phyloP scores from a whole-genome alignment of 352 stramenopile species.

The Globisporangium ultimum region DNA sequence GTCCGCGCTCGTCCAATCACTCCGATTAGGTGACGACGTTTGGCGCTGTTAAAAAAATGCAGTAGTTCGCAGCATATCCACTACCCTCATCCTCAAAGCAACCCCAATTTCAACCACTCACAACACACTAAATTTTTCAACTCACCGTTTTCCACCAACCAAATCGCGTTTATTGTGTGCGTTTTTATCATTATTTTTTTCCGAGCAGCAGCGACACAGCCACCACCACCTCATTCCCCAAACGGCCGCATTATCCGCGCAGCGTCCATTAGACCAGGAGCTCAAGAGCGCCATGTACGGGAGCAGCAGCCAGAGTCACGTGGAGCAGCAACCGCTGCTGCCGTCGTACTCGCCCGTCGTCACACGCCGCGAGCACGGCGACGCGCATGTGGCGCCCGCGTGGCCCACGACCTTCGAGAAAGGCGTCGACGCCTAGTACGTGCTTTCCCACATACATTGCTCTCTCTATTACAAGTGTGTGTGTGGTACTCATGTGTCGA shows the following conservation, averaged over 20 bases:
- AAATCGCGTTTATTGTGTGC: background rate
- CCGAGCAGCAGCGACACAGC: too few relatives aligned
- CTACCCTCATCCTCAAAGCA: background rate
- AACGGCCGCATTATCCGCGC: too few relatives aligned
- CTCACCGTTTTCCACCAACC: background rate
- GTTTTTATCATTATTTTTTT: too few relatives aligned
- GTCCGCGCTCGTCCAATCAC: background rate
- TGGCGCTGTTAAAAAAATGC: background rate
- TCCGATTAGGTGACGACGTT: background rate
- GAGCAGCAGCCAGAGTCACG: slow-evolving; percentile 42
- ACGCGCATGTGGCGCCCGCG: slow-evolving; percentile 23
- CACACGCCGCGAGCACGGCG: slow-evolving; percentile 26
- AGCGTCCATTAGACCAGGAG: too few relatives aligned
- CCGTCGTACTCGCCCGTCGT: slow-evolving; percentile 65
- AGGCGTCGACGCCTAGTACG: slow-evolving; percentile 56
- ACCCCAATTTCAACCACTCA: background rate
- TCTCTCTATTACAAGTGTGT: background rate
- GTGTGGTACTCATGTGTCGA: background rate
- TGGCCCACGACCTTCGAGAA: slow-evolving; percentile 80
- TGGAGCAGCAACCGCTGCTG: slow-evolving; percentile 37
- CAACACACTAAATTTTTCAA: background rate
- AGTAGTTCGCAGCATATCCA: background rate
- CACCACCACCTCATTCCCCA: too few relatives aligned
- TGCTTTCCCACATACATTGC: background rate
- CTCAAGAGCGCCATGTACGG: slow-evolving; percentile 12